Conservation (phyloP, 2,329 filamentous ascomycete species). For the Pestalotiopsis sp. region DNA sequence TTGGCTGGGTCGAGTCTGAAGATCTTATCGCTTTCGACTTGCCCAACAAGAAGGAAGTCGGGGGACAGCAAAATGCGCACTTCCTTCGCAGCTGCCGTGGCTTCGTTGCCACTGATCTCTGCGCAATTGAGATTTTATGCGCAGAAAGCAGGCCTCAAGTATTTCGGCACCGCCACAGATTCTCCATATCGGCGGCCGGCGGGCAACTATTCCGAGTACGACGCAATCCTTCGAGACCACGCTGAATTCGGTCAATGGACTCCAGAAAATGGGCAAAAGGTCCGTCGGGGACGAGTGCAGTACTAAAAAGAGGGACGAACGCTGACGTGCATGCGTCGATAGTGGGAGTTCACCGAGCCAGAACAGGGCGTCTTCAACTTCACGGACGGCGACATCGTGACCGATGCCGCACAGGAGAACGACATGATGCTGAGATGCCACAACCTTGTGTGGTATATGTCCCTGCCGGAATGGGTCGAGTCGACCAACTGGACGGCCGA, state of each 20-base stretch:
- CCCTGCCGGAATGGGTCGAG: conserved; percentile 54
- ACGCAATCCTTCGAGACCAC: conserved; percentile 52
- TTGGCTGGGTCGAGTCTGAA: background rate
- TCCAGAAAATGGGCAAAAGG: conserved; percentile 60
- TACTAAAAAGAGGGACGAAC: no score
- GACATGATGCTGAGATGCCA: conserved; percentile 61
- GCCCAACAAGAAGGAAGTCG: background rate
- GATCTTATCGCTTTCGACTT: background rate
- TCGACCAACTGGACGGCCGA: conserved; percentile 51
- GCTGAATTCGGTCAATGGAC: conserved; percentile 65
- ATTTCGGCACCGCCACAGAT: conserved; percentile 68
- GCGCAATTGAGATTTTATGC: conserved; percentile 51
- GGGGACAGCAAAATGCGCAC: conserved; percentile 23
- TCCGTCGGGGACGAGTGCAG: conserved; percentile 12
- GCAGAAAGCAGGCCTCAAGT: conserved; percentile 54
- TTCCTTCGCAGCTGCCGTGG: conserved; percentile 26
- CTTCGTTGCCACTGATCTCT: conserved; percentile 29
- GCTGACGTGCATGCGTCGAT: conserved; percentile 8
- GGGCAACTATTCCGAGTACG: conserved; percentile 56
- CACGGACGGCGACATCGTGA: conserved; percentile 56
- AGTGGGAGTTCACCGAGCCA: conserved; percentile 64
- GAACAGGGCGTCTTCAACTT: conserved; percentile 61
- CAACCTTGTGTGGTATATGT: conserved; percentile 47
- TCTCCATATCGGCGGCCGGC: conserved; percentile 41
- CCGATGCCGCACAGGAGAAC: conserved; percentile 43